Conservation (phyloP, 1,284 basidiomycete species). For the Naganishia liquefaciens region DNA sequence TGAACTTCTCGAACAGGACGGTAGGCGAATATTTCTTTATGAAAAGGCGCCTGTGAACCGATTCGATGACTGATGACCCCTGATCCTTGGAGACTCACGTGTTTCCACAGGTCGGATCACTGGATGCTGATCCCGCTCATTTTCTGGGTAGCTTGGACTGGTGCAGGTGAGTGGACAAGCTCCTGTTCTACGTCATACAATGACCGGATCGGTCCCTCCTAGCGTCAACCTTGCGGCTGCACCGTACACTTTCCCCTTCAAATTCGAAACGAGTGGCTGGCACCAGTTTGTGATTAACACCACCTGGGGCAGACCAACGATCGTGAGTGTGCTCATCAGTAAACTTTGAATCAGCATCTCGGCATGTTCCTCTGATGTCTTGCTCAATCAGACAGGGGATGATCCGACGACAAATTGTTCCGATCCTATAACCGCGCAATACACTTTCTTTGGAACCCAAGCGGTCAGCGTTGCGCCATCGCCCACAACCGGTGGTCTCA, state of each 20-base stretch:
- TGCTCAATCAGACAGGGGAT: constrained; percentile 18
- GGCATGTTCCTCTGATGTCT: too few species aligned
- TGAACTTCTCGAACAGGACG: constrained; percentile 46
- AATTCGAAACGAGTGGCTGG: constrained; percentile 46
- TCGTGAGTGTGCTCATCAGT: constrained; percentile 38
- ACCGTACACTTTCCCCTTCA: constrained; percentile 41
- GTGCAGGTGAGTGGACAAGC: constrained; percentile 26
- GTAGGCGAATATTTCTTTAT: constrained; percentile 35
- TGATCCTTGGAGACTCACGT: constrained; percentile 40
- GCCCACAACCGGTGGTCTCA: constrained; percentile 36
- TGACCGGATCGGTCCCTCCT: neutral
- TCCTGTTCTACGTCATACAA: neutral
- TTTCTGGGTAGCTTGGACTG: constrained; percentile 20
- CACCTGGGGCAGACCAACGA: constrained; percentile 47
- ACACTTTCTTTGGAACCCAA: constrained; percentile 49
- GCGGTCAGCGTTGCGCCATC: constrained; percentile 42
- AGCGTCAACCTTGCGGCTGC: constrained; percentile 32
- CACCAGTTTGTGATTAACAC: constrained; percentile 53
- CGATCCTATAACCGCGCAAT: constrained; percentile 38
- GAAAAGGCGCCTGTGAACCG: too few species aligned
- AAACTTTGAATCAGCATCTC: neutral
- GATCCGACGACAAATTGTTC: constrained; percentile 40
- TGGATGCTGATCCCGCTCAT: constrained; percentile 12
- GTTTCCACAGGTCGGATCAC: constrained; percentile 40
- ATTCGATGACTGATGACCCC: neutral